Conservation (phyloP, 2,329 filamentous ascomycete genomes). For the Colletotrichum sidae region DNA sequence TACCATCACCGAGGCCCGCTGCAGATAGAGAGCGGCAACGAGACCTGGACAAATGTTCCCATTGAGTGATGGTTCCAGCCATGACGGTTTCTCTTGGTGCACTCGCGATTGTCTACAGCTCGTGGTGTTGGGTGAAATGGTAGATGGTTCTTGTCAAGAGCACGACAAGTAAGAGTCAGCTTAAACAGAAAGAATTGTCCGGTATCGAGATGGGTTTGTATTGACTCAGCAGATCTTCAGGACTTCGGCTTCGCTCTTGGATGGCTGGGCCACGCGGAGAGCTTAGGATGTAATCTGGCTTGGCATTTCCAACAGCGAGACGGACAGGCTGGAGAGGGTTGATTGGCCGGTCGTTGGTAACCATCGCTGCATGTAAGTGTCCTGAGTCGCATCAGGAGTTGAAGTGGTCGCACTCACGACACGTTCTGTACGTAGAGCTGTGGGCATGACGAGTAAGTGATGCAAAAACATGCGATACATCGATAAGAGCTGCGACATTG, state of each 20-base stretch:
- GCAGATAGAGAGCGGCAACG: no score
- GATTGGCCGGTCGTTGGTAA: slow-evolving; percentile 1
- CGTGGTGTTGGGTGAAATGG: background rate
- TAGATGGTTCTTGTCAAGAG: background rate
- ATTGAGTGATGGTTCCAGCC: background rate
- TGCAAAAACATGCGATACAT: no score
- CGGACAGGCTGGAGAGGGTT: slow-evolving; percentile 3
- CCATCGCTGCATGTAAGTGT: no score
- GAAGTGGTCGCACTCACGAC: no score
- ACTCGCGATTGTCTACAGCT: no score
- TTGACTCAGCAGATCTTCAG: slow-evolving; percentile 20
- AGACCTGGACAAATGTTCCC: no score
- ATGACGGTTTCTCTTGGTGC: background rate
- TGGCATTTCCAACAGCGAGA: slow-evolving; percentile 3
- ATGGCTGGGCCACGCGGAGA: slow-evolving; percentile 52
- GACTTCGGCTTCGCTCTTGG: background rate
- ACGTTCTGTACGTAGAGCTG: no score
- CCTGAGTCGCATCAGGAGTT: no score
- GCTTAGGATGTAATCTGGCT: slow-evolving; percentile 31
- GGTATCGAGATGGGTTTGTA: slow-evolving; percentile 11
- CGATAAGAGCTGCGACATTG: no score
- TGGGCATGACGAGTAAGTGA: no score
- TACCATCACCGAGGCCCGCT: no score
- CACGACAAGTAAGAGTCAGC: background rate
- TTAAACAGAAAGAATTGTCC: slow-evolving; percentile 14